Evolutionary conservation across 169 alveolate genomes (phyloP).

Genomic region (Perkinsus olseni): DNA sequence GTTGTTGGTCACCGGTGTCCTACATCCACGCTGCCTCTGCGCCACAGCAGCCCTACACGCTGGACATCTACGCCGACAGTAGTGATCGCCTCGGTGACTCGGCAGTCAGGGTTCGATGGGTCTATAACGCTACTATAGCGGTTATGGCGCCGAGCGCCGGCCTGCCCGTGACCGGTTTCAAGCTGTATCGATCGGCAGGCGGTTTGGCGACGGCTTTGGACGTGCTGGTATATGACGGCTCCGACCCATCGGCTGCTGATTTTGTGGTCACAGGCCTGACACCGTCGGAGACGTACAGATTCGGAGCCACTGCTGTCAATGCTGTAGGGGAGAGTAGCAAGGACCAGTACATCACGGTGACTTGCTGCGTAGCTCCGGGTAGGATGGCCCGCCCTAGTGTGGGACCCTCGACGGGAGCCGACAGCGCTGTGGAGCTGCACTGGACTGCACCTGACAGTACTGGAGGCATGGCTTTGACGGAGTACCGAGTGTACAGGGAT

Average conservation of each 20-base stretch:
- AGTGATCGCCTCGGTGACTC: not conserved
- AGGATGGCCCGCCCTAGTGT: constrained; percentile 3
- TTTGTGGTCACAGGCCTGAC: not conserved
- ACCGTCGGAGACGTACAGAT: not conserved
- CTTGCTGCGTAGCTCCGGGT: not conserved
- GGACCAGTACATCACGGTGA: not conserved
- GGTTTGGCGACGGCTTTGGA: not conserved
- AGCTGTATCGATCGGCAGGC: constrained; percentile 1
- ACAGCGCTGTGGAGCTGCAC: constrained; percentile 1
- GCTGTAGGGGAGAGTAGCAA: constrained; percentile 11
- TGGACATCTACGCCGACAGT: not conserved
- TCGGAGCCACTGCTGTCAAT: constrained; percentile 5
- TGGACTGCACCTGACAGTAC: not conserved
- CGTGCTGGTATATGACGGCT: constrained; percentile 9
- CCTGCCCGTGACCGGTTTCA: not conserved
- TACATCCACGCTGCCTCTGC: constrained; percentile 8
- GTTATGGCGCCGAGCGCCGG: constrained; percentile 6
- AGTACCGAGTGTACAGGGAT: constrained; percentile 5
- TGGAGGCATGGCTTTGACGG: not conserved
- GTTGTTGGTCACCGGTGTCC: not conserved
- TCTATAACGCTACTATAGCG: not conserved
- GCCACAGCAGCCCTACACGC: constrained; percentile 4
- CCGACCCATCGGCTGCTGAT: not conserved
- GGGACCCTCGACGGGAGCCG: not conserved
- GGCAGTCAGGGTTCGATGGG: not conserved